Evolutionary conservation across 257 asterid genomes (phyloP), one percentile per base, ranked within the genome.

Genomic region (Solanum bulbocastanum): DNA sequence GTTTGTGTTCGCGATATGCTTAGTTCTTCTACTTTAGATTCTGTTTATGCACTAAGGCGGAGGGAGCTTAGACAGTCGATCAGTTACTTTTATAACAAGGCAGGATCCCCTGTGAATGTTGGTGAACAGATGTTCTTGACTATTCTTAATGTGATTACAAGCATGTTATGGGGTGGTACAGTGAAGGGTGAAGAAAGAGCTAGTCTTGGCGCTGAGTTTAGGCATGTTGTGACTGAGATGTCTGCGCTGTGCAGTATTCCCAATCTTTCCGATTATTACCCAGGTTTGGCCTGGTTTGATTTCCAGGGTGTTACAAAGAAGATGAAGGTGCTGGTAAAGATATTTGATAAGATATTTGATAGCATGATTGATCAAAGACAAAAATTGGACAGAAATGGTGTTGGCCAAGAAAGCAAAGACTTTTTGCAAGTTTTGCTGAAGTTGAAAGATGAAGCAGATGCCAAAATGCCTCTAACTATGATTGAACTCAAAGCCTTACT

Each of bases 81-180:
- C 20, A 86, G n/a, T 22, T 88, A 92, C 90, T 46, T 96, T 32
- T 52, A 91, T 76, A 2, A 36, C 30, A 88, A 44, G 89, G 89
- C 90, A 0, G 96, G 95, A 8, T 68, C 86, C 32, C 87, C 90
- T 23, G 96, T 94, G 18, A 89, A 92, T 78, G 66, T 96, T 1
- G 98, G 98, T 1, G 96, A 92, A 86, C 94, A 93, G 90, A 90
- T 91, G 93, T 96, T 96, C 66, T 32, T 91, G 91, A 93, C 90
- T 5, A 90, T 93, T 72, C 33, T 96, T 92, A 96, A 96, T 46
- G 98, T 96, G 93, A 92, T 94, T 18, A 96, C 96, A 1, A 90
- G 90, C 37, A 96, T 96, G 98, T 8, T 96, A 85, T 96, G 98
- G 98, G 98, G 98, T 13, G 96, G 94, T 1, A 90, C 94, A 8